phyloP scores from a whole-genome alignment of 2,329 filamentous ascomycete species.

The Cryphonectria japonica region DNA sequence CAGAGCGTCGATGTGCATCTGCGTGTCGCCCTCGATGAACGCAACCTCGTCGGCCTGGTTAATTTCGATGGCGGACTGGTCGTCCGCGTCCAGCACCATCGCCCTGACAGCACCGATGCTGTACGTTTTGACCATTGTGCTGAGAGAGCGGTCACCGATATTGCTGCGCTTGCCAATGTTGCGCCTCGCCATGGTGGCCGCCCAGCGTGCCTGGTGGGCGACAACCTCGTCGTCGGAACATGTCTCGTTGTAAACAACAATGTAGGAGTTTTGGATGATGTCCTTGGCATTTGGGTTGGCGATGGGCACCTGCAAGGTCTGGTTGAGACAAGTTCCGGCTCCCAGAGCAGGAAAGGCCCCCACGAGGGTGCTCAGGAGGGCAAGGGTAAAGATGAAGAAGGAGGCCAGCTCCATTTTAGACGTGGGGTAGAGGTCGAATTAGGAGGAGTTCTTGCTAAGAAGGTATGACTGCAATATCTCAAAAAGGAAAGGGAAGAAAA shows the following conservation, averaged over 20 bases:
- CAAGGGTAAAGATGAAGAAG: background rate
- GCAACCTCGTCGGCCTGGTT: conserved; percentile 48
- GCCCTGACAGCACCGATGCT: conserved; percentile 56
- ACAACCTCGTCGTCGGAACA: conserved; percentile 52
- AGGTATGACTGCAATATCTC: background rate
- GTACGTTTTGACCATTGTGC: conserved; percentile 51
- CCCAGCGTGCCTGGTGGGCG: conserved; percentile 54
- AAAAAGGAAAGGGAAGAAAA: background rate
- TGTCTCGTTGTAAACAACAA: conserved; percentile 66
- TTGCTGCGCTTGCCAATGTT: conserved; percentile 57
- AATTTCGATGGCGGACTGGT: conserved; percentile 45
- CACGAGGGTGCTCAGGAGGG: conserved; percentile 17
- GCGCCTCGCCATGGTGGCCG: conserved; percentile 56
- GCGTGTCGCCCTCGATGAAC: conserved; percentile 52
- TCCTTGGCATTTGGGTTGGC: conserved; percentile 53
- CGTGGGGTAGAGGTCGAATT: background rate
- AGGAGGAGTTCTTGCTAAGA: background rate
- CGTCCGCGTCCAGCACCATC: conserved; percentile 47
- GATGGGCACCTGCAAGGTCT: conserved; percentile 48
- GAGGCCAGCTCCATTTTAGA: background rate
- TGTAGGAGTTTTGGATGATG: conserved; percentile 61
- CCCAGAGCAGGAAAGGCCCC: conserved; percentile 16
- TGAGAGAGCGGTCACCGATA: conserved; percentile 50
- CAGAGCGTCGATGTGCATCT: conserved; percentile 48
- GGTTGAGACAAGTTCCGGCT: conserved; percentile 3